Conservation (phyloP, 1,284 basidiomycete species). For the Apiotrichum montevideense region DNA sequence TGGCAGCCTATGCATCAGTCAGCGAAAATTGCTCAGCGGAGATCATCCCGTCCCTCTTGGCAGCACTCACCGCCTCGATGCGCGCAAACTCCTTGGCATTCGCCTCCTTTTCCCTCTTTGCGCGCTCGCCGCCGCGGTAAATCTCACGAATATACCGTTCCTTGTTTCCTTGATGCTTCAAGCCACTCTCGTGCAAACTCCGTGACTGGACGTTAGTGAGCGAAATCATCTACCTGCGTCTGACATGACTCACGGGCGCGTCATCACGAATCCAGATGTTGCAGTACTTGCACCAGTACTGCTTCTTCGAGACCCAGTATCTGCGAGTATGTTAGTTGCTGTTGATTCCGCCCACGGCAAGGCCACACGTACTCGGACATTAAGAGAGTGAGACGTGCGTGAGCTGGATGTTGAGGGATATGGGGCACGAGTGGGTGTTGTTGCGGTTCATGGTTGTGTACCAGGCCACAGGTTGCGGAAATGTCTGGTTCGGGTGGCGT, state of each 20-base stretch:
- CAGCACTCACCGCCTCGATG: slow-evolving; percentile 65
- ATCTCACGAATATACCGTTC: slow-evolving; percentile 85
- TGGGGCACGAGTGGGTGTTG: background rate
- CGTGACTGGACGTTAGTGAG: slow-evolving; percentile 56
- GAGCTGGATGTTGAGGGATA: background rate
- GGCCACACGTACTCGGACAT: slow-evolving; percentile 28
- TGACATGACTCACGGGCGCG: slow-evolving; percentile 54
- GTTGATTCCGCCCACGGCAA: background rate
- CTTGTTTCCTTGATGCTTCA: slow-evolving; percentile 89
- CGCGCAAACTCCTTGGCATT: slow-evolving; percentile 78
- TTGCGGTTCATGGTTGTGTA: background rate
- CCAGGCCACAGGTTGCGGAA: too few relatives aligned
- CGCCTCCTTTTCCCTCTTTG: slow-evolving; percentile 76
- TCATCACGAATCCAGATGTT: slow-evolving; percentile 71
- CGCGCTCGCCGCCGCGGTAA: slow-evolving; percentile 87
- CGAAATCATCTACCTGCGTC: too few relatives aligned
- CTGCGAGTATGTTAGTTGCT: slow-evolving; percentile 15
- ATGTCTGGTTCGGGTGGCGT: too few relatives aligned
- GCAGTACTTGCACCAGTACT: slow-evolving; percentile 51
- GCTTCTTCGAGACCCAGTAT: slow-evolving; percentile 51
- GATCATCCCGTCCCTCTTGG: too few relatives aligned
- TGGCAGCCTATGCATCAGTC: slow-evolving; percentile 26
- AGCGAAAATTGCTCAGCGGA: background rate
- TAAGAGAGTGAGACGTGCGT: background rate
- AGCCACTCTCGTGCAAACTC: slow-evolving; percentile 84